A percentile compares a stretch with the other conserved stretches of the same genome.
These are phyloP conservation scores for Spergularia marina DNA, from an alignment of 148 eudicot species.

Conservation along the genomic window DNA sequence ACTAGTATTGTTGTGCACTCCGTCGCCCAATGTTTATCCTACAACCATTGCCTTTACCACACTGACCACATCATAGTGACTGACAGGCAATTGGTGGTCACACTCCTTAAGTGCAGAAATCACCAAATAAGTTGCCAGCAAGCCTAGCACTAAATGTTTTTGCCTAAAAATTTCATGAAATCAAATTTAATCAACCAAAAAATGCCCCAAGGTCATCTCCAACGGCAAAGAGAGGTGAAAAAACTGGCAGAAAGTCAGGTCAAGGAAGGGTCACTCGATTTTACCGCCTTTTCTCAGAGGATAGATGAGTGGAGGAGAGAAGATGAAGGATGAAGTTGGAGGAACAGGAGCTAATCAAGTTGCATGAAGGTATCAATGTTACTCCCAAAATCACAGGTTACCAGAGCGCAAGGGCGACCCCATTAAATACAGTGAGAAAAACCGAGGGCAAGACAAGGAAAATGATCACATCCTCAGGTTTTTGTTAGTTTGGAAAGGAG, in stretches of 20 bases:
- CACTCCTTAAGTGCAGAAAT: too few species aligned
- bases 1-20: background rate
- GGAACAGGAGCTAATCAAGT: background rate
- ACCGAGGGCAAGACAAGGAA: background rate
- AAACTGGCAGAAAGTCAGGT: background rate
- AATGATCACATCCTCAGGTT: background rate
- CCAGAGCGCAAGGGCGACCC: background rate
- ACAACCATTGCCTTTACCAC: background rate
- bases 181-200: too few species aligned
- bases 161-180: too few species aligned
- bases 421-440: background rate
- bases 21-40: background rate
- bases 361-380: background rate
- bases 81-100: too few species aligned
- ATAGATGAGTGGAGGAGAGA: background rate
- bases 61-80: background rate
- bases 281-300: background rate
- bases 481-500: background rate
- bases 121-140: too few species aligned
- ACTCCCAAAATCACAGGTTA: background rate
- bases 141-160: too few species aligned
- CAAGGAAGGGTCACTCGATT: background rate
- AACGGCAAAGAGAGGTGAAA: background rate
- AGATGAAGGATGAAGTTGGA: background rate
- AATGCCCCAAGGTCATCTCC: too few species aligned